A percentile compares a stretch with the other conserved stretches of the same genome.
Evolutionary conservation across 2,329 filamentous ascomycete species (phyloP).

Genomic region (Apiospora koreana): DNA sequence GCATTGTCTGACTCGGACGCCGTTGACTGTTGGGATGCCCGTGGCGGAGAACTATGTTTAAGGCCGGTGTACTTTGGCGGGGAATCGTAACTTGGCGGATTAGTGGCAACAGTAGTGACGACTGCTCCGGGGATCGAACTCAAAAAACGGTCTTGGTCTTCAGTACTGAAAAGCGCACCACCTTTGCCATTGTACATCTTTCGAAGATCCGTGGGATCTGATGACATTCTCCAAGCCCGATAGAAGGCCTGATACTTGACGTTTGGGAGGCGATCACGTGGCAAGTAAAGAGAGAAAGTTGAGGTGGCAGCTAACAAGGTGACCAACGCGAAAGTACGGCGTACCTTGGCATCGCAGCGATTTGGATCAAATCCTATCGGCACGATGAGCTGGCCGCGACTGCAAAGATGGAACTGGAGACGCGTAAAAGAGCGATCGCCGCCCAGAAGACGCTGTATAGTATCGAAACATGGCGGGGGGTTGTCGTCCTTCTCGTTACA

Average conservation of each 20-base stretch:
- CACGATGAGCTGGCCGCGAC: neutral
- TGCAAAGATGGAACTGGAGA: neutral
- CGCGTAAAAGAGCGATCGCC: neutral
- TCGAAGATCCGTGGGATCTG: neutral
- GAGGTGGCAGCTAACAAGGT: neutral
- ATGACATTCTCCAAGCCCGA: neutral
- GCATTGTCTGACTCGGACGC: slow-evolving; percentile 7
- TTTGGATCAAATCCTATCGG: neutral
- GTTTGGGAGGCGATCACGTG: neutral
- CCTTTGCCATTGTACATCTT: slow-evolving; percentile 11
- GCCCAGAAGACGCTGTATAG: neutral
- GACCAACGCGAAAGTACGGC: neutral
- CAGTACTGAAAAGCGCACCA: neutral
- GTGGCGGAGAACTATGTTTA: neutral
- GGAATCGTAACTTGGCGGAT: neutral
- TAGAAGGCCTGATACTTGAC: neutral
- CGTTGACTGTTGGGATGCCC: neutral
- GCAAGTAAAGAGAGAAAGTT: slow-evolving; percentile 11
- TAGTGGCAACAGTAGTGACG: neutral
- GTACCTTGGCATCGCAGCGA: neutral
- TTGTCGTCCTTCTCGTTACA: neutral
- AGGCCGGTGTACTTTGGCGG: neutral
- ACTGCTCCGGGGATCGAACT: neutral
- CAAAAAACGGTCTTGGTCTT: neutral
- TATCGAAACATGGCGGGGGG: neutral